Conservation (phyloP, 768 basidiomycete genomes). For the Amanita molliuscula region DNA sequence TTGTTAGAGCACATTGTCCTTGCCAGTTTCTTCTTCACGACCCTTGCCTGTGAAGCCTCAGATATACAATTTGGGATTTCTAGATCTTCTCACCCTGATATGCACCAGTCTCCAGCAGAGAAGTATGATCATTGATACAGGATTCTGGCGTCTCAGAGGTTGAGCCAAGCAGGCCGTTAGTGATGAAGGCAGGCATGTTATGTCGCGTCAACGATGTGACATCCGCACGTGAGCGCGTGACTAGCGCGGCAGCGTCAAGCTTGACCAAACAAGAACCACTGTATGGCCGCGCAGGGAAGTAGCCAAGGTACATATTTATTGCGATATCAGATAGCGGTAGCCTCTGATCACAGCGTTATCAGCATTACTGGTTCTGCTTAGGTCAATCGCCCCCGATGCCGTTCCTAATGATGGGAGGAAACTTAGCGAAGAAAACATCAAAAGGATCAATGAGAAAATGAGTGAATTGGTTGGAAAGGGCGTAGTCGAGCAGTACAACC, state of each 20-base stretch:
- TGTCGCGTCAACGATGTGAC: neutral
- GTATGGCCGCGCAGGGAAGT: too few relatives aligned
- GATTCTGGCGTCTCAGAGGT: neutral
- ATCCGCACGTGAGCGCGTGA: slow-evolving; percentile 2
- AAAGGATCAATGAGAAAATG: slow-evolving; percentile 49
- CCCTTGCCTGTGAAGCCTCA: neutral
- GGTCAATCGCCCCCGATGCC: slow-evolving; percentile 26
- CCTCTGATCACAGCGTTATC: neutral
- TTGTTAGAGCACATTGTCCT: too few relatives aligned
- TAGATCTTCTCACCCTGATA: neutral
- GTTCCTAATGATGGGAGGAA: slow-evolving; percentile 16
- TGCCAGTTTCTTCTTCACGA: neutral
- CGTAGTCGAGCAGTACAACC: slow-evolving; percentile 19
- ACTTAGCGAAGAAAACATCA: slow-evolving; percentile 36
- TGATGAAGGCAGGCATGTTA: slow-evolving; percentile 13
- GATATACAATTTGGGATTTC: neutral
- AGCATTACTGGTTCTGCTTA: slow-evolving; percentile 33
- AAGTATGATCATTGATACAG: too few relatives aligned
- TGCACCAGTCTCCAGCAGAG: too few relatives aligned
- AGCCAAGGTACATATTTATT: slow-evolving; percentile 17
- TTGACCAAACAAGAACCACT: slow-evolving; percentile 3
- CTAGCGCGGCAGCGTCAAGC: neutral
- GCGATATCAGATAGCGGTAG: neutral
- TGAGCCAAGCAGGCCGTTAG: slow-evolving; percentile 19
- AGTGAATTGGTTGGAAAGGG: slow-evolving; percentile 44